These are phyloP conservation scores for Ambrosiella xylebori DNA, from an alignment of 2,329 filamentous ascomycete species.

Conservation along the genomic window DNA sequence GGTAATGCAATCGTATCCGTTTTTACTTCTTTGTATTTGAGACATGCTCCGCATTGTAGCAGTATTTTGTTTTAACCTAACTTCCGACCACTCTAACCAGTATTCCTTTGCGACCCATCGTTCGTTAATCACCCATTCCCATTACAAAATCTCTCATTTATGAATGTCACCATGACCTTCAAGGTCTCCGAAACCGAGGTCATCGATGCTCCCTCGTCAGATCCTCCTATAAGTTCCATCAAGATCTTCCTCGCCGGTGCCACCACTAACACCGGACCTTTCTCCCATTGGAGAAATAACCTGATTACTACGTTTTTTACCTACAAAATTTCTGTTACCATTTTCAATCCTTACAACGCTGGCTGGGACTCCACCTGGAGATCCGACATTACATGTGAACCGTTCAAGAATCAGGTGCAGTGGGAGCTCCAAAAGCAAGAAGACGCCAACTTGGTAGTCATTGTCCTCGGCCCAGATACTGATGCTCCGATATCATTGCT, in stretches of 20 bases:
- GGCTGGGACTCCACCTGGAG: constrained; percentile 39
- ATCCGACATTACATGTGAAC: constrained; percentile 29
- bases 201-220: constrained; percentile 18
- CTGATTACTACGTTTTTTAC: constrained; percentile 26
- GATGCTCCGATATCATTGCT: constrained; percentile 40
- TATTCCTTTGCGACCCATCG: no score
- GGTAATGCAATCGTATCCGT: no score
- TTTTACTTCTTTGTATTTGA: no score
- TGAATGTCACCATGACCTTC: not conserved
- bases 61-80: no score
- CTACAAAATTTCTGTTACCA: constrained; percentile 27
- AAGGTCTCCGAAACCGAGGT: constrained; percentile 16
- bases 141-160: not conserved
- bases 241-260: constrained; percentile 41
- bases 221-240: constrained; percentile 16
- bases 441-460: constrained; percentile 32
- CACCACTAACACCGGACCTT: constrained; percentile 23
- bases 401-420: constrained; percentile 35
- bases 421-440: constrained; percentile 46
- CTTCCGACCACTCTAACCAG: no score
- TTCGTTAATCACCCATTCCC: not conserved
- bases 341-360: constrained; percentile 38
- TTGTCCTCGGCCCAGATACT: constrained; percentile 37
- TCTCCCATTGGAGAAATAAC: constrained; percentile 32
- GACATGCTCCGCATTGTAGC: no score